phyloP scores from a whole-genome alignment of 306 rosid genomes.

The Trichosanthes truncata region DNA sequence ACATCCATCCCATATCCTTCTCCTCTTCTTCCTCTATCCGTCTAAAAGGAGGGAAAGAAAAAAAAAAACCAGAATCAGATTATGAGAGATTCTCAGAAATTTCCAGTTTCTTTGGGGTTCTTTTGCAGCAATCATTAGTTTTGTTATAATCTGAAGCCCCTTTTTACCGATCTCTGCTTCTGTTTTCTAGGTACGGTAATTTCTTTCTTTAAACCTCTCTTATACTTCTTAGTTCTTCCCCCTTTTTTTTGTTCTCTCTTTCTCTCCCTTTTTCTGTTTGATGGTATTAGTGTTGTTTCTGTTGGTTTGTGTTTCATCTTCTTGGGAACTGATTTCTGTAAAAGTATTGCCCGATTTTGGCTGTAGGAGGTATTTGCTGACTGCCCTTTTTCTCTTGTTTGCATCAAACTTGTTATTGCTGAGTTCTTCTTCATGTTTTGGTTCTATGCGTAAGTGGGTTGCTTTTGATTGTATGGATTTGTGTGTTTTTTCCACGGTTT shows the following conservation, averaged over 20 bases:
- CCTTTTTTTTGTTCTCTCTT: neutral
- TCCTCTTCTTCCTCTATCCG: neutral
- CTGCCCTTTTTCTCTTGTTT: neutral
- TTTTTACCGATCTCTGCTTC: neutral
- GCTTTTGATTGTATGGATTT: neutral
- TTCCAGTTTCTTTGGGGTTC: constrained; percentile 1
- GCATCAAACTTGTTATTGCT: neutral
- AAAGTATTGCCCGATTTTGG: neutral
- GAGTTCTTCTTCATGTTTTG: constrained; percentile 1
- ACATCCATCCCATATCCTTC: constrained; percentile 10
- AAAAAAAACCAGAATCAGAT: neutral
- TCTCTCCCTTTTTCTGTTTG: neutral
- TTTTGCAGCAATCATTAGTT: constrained; percentile 5
- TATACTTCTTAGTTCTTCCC: neutral
- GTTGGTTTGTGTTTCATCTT: neutral
- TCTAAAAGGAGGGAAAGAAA: neutral
- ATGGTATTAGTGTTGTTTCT: neutral
- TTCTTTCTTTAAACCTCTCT: neutral
- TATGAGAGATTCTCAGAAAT: neutral
- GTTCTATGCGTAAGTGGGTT: neutral
- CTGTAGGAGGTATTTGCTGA: neutral
- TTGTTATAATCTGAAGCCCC: neutral
- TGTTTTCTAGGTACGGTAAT: neutral
- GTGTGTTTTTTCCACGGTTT: neutral
- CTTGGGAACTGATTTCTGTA: constrained; percentile 3